Evolutionary conservation across 768 basidiomycete genomes (phyloP).

Genomic region (Infundibulicybe gibba): DNA sequence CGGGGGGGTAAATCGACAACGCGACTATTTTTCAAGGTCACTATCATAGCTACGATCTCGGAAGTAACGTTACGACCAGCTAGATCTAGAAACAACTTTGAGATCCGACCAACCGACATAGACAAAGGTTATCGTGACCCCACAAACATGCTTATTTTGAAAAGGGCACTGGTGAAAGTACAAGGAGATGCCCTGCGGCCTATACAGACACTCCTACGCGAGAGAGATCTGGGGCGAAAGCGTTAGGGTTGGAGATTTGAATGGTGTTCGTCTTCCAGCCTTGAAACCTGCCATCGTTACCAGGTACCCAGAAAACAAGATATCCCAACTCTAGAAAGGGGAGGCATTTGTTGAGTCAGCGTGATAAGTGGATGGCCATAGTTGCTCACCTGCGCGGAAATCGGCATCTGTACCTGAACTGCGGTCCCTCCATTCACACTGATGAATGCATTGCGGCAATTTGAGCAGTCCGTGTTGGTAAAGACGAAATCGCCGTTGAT

Average conservation of each 20-base stretch:
- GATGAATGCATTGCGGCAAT: constrained; percentile 42
- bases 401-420: constrained; percentile 42
- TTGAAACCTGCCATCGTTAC: constrained; percentile 39
- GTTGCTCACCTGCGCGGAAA: constrained; percentile 39
- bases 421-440: constrained; percentile 42
- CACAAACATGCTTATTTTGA: neutral
- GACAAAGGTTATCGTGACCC: neutral
- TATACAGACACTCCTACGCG: constrained; percentile 31
- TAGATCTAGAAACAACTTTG: neutral
- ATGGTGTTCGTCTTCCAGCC: constrained; percentile 39
- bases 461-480: constrained; percentile 42
- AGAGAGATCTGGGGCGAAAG: constrained; percentile 38
- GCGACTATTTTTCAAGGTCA: neutral
- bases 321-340: constrained; percentile 39
- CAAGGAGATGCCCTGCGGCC: neutral
- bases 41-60: neutral
- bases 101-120: neutral
- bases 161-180: neutral
- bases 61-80: neutral
- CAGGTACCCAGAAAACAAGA: constrained; percentile 34
- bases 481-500: constrained; percentile 43
- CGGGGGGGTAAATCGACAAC: no score
- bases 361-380: neutral
- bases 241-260: constrained; percentile 38
- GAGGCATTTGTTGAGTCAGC: neutral